Percentiles rank a stretch among this genome's conserved stretches.
phyloP scores from a whole-genome alignment of 2,329 filamentous ascomycete genomes.

The Chalaropsis thielavioides region DNA sequence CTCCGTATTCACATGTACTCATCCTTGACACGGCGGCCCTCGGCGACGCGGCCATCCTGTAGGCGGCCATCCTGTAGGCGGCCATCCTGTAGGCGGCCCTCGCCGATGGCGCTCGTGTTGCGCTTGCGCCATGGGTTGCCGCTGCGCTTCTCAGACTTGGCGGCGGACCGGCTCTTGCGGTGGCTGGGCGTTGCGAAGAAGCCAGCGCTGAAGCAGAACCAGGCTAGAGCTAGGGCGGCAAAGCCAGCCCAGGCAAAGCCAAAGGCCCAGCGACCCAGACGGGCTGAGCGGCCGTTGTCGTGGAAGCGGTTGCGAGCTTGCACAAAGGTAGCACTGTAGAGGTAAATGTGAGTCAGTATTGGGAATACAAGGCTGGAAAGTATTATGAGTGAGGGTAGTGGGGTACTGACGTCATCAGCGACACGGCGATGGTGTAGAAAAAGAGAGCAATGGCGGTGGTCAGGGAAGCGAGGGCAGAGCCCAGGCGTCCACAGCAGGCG shows the following conservation, averaged over 20 bases:
- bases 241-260: constrained; percentile 65
- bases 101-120: constrained; percentile 28
- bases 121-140: constrained; percentile 17
- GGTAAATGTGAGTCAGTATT: constrained; percentile 19
- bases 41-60: constrained; percentile 21
- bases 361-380: no score
- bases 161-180: constrained; percentile 27
- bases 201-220: constrained; percentile 51
- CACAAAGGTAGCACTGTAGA: constrained; percentile 43
- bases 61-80: constrained; percentile 26
- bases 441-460: constrained; percentile 47
- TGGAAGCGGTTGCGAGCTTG: constrained; percentile 53
- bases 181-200: constrained; percentile 27
- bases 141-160: constrained; percentile 14
- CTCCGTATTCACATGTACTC: constrained; percentile 41
- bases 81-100: constrained; percentile 23
- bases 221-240: constrained; percentile 50
- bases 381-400: no score
- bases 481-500: constrained; percentile 56
- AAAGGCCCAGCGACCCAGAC: constrained; percentile 53
- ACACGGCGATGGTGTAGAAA: constrained; percentile 51
- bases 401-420: constrained; percentile 57
- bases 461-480: constrained; percentile 50
- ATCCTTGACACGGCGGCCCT: constrained; percentile 50
- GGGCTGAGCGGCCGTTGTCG: constrained; percentile 38